Percentiles rank a stretch among this genome's conserved stretches.
Conservation (phyloP, 2,329 filamentous ascomycete genomes). For the Aspergillus quadrilineatus region DNA sequence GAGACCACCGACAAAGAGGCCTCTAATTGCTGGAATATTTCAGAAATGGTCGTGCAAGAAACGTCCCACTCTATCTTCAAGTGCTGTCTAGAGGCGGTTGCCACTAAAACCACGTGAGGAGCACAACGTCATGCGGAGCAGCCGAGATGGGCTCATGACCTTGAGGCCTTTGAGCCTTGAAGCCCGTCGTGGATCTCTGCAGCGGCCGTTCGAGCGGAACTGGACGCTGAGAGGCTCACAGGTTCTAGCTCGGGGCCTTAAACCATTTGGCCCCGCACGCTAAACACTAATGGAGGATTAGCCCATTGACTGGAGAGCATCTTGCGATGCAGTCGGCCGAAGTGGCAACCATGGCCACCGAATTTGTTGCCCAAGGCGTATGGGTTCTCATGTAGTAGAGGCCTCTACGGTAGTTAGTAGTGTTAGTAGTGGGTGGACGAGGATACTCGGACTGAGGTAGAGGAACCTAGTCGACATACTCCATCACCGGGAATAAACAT, state of each 20-base stretch:
- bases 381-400: neutral
- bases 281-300: constrained; percentile 1
- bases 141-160: constrained; percentile 11
- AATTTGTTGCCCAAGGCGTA: neutral
- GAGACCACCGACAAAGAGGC: neutral
- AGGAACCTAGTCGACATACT: neutral
- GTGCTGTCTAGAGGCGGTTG: neutral
- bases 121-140: constrained; percentile 10
- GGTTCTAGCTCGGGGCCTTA: constrained; percentile 6
- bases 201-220: neutral
- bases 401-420: neutral
- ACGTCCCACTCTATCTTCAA: neutral
- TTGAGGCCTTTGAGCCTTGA: neutral
- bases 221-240: constrained; percentile 10
- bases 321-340: neutral
- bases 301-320: neutral
- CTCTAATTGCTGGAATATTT: neutral
- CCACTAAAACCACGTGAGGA: neutral
- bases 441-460: neutral
- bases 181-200: constrained; percentile 2
- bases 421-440: neutral
- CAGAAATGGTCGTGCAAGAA: neutral
- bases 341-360: neutral
- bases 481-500: neutral
- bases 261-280: constrained; percentile 9